Conservation (phyloP, 1,284 basidiomycete genomes). For the Microbotryum lychnidis-dioicae region DNA sequence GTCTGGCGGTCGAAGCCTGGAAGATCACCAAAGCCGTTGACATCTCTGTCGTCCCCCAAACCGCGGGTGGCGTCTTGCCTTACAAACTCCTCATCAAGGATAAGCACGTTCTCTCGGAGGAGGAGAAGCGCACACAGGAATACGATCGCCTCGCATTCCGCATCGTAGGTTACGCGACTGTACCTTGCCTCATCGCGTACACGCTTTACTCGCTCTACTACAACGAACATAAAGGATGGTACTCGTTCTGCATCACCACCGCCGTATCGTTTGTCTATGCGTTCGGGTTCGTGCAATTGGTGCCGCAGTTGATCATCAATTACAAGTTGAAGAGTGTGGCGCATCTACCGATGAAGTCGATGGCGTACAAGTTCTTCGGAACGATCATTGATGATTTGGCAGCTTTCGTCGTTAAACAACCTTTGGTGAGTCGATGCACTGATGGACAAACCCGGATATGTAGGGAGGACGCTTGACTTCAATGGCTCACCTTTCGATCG, state of each 20-base stretch:
- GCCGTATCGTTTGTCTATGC: slow-evolving; percentile 64
- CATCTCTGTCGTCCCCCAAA: slow-evolving; percentile 56
- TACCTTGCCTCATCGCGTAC: slow-evolving; percentile 76
- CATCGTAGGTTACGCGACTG: slow-evolving; percentile 78
- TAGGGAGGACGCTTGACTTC: background rate
- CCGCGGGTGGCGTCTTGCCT: slow-evolving; percentile 59
- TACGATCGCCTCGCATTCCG: slow-evolving; percentile 79
- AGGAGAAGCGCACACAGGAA: slow-evolving; percentile 97
- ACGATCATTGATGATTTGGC: slow-evolving; percentile 32
- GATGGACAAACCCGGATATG: background rate
- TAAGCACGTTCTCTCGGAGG: slow-evolving; percentile 87
- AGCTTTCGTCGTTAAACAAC: slow-evolving; percentile 17
- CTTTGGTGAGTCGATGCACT: slow-evolving; percentile 15
- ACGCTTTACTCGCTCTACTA: slow-evolving; percentile 80
- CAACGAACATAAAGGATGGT: slow-evolving; percentile 79
- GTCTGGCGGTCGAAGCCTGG: slow-evolving; percentile 89
- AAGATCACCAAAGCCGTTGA: slow-evolving; percentile 77
- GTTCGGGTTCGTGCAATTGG: slow-evolving; percentile 92
- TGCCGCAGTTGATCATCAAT: slow-evolving; percentile 69
- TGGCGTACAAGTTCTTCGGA: slow-evolving; percentile 38
- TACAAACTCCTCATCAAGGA: slow-evolving; percentile 74
- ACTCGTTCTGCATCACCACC: slow-evolving; percentile 69
- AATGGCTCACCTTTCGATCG: background rate
- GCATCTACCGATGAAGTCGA: slow-evolving; percentile 92
- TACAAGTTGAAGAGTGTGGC: slow-evolving; percentile 59